These are phyloP conservation scores for Biancaea sappan DNA, from an alignment of 306 rosid genomes.

Conservation along the genomic window DNA sequence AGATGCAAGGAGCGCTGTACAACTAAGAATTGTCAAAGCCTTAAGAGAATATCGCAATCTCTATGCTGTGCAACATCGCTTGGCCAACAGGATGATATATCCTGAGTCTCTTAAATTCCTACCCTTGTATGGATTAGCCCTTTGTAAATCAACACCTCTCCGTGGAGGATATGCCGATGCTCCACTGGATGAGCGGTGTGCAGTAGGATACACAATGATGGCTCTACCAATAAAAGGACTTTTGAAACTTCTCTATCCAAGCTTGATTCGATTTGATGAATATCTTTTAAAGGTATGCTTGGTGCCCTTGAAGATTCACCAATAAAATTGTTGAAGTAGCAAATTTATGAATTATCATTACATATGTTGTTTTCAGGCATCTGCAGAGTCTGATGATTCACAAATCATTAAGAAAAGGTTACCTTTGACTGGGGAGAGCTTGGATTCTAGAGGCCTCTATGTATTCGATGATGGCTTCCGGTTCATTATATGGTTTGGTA, in stretches of 20 bases:
- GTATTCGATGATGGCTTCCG: conserved; percentile 83
- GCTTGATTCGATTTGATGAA: conserved; percentile 80
- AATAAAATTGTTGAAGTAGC: conserved; percentile 4
- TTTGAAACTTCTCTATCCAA: conserved; percentile 89
- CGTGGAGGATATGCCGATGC: conserved; percentile 92
- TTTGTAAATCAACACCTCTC: conserved; percentile 77
- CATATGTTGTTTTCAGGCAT: conserved; percentile 49
- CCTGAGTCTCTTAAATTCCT: conserved; percentile 88
- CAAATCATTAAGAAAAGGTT: conserved; percentile 68
- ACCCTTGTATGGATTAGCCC: conserved; percentile 83
- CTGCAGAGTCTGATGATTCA: conserved; percentile 55
- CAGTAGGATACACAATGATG: conserved; percentile 86
- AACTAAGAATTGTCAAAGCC: conserved; percentile 80
- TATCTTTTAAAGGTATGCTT: conserved; percentile 72
- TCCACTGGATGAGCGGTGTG: conserved; percentile 87
- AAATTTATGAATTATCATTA: conserved; percentile 34
- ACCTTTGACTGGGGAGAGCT: conserved; percentile 78
- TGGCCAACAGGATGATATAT: conserved; percentile 89
- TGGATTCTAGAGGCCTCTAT: conserved; percentile 91
- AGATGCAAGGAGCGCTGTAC: conserved; percentile 83
- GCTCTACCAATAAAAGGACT: conserved; percentile 73
- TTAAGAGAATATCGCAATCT: conserved; percentile 90
- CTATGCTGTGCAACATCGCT: conserved; percentile 90
- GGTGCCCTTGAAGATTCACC: conserved; percentile 13
- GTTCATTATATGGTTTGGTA: conserved; percentile 87